Evolutionary conservation across 1,139 yeast species (phyloP), one percentile per base, ranked within the genome.

Genomic region (Candida glucosophila): DNA sequence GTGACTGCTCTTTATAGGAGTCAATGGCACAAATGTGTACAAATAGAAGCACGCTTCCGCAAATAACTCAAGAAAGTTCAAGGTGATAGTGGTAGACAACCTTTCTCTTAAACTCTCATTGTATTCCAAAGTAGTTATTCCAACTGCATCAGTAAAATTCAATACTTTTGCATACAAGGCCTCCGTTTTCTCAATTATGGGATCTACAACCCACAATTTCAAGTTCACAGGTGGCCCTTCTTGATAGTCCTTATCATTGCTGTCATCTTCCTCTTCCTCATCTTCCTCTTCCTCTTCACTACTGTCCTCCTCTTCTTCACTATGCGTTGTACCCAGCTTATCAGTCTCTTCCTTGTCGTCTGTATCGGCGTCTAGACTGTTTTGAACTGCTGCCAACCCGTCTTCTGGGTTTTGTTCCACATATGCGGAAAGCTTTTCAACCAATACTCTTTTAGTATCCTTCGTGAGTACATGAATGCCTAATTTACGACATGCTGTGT

Each of bases 81-180:
- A 53, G 5, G 73, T 47, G 30, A 66, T 60, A 11, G 73, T 58
- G 31, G 57, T 65, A 28, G 72, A 63, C 36, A 71, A 55, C 26
- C 52, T 52, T 29, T 69, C 74, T 48, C 77, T 59, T 33, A 69
- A 49, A 30, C 55, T 61, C 30, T 62, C 64, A 36, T 60, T 66
- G 37, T 49, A 52, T 28, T 59, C 64, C 27, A 55, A 47, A 28
- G 61, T 43, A 28, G 66, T 62, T 34, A 63, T 58, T 15, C 64
- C 62, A 27, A 62, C 44, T 7, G 35, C 34, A 39, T 64, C 68
- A 29, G 67, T 53, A 32, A 53, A 44, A 25, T 55, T 60, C 38
- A 52, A 47, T 14, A 58, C 34, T 34, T 49, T 46, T 25, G 50
- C 44, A 33, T 47, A 37, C 18, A 46, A 35, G 15, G 31, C 31